Evolutionary conservation across 176 grass and related monocot species (phyloP).

Genomic region (Carex parvula): DNA sequence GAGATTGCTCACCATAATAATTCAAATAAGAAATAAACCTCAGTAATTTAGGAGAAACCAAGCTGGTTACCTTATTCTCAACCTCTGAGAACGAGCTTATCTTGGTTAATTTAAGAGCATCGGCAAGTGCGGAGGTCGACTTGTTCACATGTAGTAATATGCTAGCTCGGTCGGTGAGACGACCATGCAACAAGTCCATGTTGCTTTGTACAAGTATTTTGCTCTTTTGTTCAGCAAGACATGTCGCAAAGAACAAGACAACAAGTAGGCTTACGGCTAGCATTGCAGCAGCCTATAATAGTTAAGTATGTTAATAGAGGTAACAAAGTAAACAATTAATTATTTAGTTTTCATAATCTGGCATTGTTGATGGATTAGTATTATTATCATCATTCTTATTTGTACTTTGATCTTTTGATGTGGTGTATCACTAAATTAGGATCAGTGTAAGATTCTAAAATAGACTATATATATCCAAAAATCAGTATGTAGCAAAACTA

Average conservation of each 20-base stretch:
- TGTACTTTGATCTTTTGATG: not conserved
- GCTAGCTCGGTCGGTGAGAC: conserved; percentile 3
- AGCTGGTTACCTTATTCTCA: conserved; percentile 8
- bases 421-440: not conserved
- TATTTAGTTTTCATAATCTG: not conserved
- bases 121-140: not conserved
- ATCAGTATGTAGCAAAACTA: not conserved
- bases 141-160: conserved; percentile 19
- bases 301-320: not conserved
- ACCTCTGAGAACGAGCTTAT: conserved; percentile 9
- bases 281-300: conserved; percentile 6
- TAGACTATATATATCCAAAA: not conserved
- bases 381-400: not conserved
- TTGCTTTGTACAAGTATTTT: conserved; percentile 7
- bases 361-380: not conserved
- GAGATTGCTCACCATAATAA: not conserved
- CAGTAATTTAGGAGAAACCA: not conserved
- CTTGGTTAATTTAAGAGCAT: not conserved
- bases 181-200: not conserved
- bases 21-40: not conserved
- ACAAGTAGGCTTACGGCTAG: not conserved
- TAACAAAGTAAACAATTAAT: not conserved
- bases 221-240: not conserved
- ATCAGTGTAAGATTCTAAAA: not conserved
- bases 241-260: conserved; percentile 11